Base-by-base conservation (phyloP, 1,139 yeast species). In the Sugiyamaella pinicola region DNA sequence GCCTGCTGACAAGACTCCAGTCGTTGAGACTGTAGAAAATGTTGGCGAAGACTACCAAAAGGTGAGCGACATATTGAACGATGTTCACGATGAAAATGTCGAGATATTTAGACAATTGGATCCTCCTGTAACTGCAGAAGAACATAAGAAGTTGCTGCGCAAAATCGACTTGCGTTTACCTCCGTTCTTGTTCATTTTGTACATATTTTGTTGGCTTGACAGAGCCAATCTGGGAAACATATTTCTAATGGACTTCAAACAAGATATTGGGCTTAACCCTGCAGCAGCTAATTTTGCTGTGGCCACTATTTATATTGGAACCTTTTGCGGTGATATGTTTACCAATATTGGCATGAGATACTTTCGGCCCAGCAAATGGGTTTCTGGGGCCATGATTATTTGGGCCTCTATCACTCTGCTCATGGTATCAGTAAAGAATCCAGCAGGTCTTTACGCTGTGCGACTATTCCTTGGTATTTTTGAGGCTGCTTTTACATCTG, bases 351-450 rank as follows among this genome's bases (percentile, higher is more conserved):
- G 54, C 34, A 51, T 51, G 41, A 54, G 53, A 34, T 39, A 40
- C 8, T 43, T 53, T 4, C 34, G 41, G 2, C 55, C 55, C 1
- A 39, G 49, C 19, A 49, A 35, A 26, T 53, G 55, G 58, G 33
- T 55, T 5, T 51, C 58, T 1, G 50, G 50, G 1, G 68, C 69
- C 28, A 79, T 79, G 82, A 70, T 77, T 1, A 51, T 69, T 12
- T 79, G 83, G 83, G 82, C 82, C 33, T 62, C 68, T 13, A 68
- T 79, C 37, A 72, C 58, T 3, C 45, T 54, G 17, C 29, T 54
- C 17, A 55, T 53, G 46, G 60, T 60, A 9, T 56, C 55, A 3
- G 60, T 55, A 1, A 34, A 37, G 15, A 58, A 55, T 31, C 46
- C 58, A 13, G 47, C 33, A 33, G 57, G 60, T 4, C 47, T 55